These are phyloP conservation scores for Alloascoidea africana DNA, from an alignment of 805 yeast genomes.

Conservation along the genomic window DNA sequence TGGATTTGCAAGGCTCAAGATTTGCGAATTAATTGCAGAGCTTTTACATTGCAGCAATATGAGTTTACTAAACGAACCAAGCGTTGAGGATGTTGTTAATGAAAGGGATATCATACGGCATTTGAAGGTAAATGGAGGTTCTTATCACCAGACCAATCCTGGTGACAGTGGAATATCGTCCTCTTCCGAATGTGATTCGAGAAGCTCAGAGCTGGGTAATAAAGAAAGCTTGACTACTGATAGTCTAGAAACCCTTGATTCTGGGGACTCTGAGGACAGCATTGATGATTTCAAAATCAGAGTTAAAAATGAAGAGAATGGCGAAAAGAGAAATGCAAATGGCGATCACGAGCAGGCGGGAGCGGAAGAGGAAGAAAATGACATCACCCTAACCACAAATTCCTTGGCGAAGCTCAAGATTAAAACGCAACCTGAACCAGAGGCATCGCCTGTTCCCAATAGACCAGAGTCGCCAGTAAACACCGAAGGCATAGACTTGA, in stretches of 20 bases:
- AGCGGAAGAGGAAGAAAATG: neutral
- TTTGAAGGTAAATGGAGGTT: conserved; percentile 17
- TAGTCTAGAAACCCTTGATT: conserved; percentile 4
- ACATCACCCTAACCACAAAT: too few relatives aligned
- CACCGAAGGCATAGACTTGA: too few relatives aligned
- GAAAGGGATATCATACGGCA: conserved; percentile 21
- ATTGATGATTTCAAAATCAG: too few relatives aligned
- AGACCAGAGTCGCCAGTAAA: too few relatives aligned
- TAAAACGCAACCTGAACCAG: too few relatives aligned
- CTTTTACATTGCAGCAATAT: conserved; percentile 45
- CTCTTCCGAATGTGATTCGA: conserved; percentile 16
- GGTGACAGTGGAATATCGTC: too few relatives aligned
- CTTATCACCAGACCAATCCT: neutral
- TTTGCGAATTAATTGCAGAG: conserved; percentile 42
- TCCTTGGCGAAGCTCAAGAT: too few relatives aligned
- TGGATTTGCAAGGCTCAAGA: conserved; percentile 40
- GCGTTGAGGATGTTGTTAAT: conserved; percentile 25
- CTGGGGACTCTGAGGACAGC: too few relatives aligned
- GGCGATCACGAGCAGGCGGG: neutral
- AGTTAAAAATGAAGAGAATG: neutral
- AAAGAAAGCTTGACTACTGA: conserved; percentile 8
- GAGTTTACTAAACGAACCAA: conserved; percentile 36
- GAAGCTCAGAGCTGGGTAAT: conserved; percentile 17
- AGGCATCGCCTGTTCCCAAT: too few relatives aligned
- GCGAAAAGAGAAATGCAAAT: neutral